Base-by-base conservation (phyloP, 306 rosid genomes). In the Trichosanthes cucumerina region DNA sequence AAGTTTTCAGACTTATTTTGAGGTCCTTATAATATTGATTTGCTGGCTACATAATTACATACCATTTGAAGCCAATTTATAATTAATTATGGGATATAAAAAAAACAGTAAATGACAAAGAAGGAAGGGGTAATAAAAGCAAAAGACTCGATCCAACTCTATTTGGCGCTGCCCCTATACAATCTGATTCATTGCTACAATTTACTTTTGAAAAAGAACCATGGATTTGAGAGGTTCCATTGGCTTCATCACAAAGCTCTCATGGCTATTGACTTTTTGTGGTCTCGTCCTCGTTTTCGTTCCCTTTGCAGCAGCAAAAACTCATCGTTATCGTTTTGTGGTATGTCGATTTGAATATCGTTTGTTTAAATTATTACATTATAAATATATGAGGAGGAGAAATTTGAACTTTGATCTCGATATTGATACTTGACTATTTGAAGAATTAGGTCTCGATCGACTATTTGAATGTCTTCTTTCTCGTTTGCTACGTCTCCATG, bases 301-400 rank as follows among this genome's bases (percentile, higher is more conserved):
- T 65, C 36, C 58, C 0, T 34, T 68, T 65, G 33, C 16, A n/a
- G 18, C 41, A 18, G 54, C 76, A 18, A 47, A 65, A 50, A 64
- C 38, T n/a, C 75, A 23, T 50, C 76, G 21, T 44, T 38, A 79
- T 79, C 65, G 14, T 8, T 79, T 79, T 49, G 76, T 49, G 59
- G 76, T 79, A 79, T 4, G 76, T 31, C 3, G 9, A 16, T 68
- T 10, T 2, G 8, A 13, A 76, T 23, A 2, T 33, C 13, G 11
- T 31, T 3, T 24, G 5, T 8, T 14, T 0, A 52, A 52, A 52
- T 5, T 52, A 52, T 52, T 52, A 52, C 57, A 18, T 52, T 21
- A 10, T 58, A 1, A 9, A 58, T 58, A 9, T 8, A 1, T 4
- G 4, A 23, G 69, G 9, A 23, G 69, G 5, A 12, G 69, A n/a